Evolutionary conservation across 2,329 filamentous ascomycete genomes (phyloP).

Genomic region (Chalara sp.): DNA sequence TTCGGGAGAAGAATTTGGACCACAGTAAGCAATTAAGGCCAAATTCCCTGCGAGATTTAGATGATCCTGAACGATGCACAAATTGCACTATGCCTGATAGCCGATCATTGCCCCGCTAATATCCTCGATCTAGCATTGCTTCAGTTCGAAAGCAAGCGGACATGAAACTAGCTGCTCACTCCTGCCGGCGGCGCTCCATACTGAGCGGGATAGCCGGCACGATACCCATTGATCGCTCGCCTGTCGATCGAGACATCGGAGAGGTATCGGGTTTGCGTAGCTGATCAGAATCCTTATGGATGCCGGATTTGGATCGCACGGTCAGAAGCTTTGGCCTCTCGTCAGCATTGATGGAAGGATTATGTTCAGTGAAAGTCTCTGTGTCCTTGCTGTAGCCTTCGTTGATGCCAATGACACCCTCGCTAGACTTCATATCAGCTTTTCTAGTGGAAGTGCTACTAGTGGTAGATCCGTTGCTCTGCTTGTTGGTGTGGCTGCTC

Average conservation of each 20-base stretch:
- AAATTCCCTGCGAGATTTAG: no score
- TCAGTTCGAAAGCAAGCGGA: background rate
- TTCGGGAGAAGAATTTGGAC: no score
- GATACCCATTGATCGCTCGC: background rate
- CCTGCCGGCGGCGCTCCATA: background rate
- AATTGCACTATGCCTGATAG: no score
- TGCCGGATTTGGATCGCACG: no score
- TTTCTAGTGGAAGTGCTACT: background rate
- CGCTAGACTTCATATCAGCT: background rate
- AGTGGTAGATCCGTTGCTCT: background rate
- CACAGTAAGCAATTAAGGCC: no score
- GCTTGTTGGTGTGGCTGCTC: background rate
- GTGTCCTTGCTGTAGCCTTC: background rate
- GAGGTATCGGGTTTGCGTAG: background rate
- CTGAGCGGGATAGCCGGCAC: background rate
- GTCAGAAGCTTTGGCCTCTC: no score
- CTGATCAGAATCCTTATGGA: background rate
- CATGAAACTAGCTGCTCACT: no score
- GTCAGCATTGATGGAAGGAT: background rate
- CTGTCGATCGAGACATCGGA: background rate
- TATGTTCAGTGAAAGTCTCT: background rate
- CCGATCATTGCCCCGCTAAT: no score
- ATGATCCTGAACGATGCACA: no score
- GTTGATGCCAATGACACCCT: no score
- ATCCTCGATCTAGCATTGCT: background rate